These are phyloP conservation scores for Coniophora puteana DNA, from an alignment of 1,284 basidiomycete species.

Conservation along the genomic window DNA sequence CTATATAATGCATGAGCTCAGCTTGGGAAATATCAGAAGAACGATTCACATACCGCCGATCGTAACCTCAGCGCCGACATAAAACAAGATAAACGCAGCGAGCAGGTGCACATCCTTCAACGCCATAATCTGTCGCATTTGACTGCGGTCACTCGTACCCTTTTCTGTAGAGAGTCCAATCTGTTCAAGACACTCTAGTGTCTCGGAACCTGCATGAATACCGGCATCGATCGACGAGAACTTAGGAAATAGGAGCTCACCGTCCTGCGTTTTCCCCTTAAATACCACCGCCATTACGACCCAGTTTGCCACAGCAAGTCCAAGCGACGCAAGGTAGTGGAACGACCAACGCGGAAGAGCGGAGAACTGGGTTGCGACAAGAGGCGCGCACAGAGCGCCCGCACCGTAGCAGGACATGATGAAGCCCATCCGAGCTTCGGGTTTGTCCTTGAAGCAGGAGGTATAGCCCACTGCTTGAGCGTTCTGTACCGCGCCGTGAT, in stretches of 20 bases:
- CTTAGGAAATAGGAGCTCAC: conserved; percentile 26
- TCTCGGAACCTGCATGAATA: too few species aligned
- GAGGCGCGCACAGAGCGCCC: conserved; percentile 57
- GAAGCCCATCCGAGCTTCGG: conserved; percentile 27
- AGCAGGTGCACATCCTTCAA: conserved; percentile 47
- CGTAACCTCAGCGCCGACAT: conserved; percentile 59
- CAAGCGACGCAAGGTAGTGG: conserved; percentile 61
- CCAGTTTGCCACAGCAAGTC: conserved; percentile 47
- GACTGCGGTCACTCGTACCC: conserved; percentile 29
- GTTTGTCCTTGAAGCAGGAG: conserved; percentile 22
- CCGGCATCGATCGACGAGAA: conserved; percentile 9
- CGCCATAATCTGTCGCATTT: conserved; percentile 46
- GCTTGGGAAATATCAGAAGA: neutral
- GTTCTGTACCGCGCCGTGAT: conserved; percentile 13
- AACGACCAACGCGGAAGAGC: conserved; percentile 51
- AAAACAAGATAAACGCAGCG: conserved; percentile 48
- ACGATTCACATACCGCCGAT: conserved; percentile 37
- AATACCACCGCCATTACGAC: conserved; percentile 46
- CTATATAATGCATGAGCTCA: too few species aligned
- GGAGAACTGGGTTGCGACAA: conserved; percentile 63
- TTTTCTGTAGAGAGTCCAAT: conserved; percentile 29
- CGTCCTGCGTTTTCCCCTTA: conserved; percentile 51
- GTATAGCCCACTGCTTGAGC: conserved; percentile 31
- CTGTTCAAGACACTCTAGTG: conserved; percentile 28
- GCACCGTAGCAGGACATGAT: conserved; percentile 36